phyloP scores from a whole-genome alignment of 2,329 filamentous ascomycete species.

The Fusarium chaquense region DNA sequence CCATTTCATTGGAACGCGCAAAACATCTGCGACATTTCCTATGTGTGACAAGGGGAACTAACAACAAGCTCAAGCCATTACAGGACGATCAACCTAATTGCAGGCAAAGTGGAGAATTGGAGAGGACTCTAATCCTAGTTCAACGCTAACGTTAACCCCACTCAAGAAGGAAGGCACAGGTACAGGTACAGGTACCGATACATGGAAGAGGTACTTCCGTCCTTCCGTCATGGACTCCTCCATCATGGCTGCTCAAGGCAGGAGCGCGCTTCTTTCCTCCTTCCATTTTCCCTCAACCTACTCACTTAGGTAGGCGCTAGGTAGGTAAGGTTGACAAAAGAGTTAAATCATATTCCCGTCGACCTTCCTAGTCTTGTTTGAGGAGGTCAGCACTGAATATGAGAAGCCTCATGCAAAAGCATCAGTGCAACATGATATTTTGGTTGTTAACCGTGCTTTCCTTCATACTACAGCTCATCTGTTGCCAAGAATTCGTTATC shows the following conservation, averaged over 20 bases:
- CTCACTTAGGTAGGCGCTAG: not conserved
- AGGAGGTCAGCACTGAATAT: not conserved
- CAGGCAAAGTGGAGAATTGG: slow-evolving; percentile 36
- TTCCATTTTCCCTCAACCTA: not conserved
- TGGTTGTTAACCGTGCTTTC: not conserved
- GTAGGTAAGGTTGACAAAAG: not conserved
- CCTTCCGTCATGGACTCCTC: slow-evolving; percentile 3
- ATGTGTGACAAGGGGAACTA: slow-evolving; percentile 7
- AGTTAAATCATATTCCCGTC: not conserved
- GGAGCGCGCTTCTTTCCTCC: slow-evolving; percentile 1
- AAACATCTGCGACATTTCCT: slow-evolving; percentile 21
- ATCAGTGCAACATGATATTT: not conserved
- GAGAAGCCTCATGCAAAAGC: not conserved
- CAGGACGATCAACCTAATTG: slow-evolving; percentile 41
- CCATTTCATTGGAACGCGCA: slow-evolving; percentile 10
- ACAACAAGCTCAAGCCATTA: slow-evolving; percentile 29
- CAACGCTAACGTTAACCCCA: slow-evolving; percentile 29
- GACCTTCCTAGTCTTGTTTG: not conserved
- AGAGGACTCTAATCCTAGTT: slow-evolving; percentile 21
- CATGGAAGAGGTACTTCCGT: slow-evolving; percentile 30
- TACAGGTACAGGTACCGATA: slow-evolving; percentile 25
- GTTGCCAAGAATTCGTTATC: slow-evolving; percentile 18
- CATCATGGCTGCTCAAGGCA: slow-evolving; percentile 1
- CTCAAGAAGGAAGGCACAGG: slow-evolving; percentile 1
- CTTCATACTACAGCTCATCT: not conserved